Conservation (phyloP, 2,329 filamentous ascomycete genomes). For the Scytalidium lignicola region DNA sequence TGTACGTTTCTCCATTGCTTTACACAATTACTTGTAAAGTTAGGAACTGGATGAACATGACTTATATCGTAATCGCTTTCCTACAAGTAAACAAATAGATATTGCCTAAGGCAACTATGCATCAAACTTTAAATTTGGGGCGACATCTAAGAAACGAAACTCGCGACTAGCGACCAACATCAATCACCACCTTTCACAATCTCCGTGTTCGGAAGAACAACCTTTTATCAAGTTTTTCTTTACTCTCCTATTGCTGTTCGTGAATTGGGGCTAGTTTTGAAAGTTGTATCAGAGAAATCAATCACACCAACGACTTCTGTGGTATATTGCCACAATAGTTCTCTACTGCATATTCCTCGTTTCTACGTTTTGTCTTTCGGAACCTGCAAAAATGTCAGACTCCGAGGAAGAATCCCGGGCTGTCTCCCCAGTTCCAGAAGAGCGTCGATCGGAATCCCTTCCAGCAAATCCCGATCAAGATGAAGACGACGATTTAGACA, state of each 20-base stretch:
- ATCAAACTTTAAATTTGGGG: not conserved
- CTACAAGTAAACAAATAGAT: slow-evolving; percentile 6
- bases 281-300: no score
- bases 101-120: not conserved
- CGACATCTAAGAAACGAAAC: not conserved
- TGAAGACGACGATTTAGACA: slow-evolving; percentile 37
- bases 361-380: not conserved
- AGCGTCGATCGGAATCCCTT: slow-evolving; percentile 15
- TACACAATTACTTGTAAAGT: slow-evolving; percentile 15
- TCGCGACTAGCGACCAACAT: not conserved
- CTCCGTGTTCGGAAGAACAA: not conserved
- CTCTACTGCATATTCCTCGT: no score
- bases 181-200: no score
- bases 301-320: not conserved
- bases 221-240: not conserved
- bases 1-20: slow-evolving; percentile 47
- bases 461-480: slow-evolving; percentile 22
- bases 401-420: slow-evolving; percentile 16
- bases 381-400: slow-evolving; percentile 21
- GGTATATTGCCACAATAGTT: no score
- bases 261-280: no score
- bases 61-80: not conserved
- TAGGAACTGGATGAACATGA: not conserved
- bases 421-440: slow-evolving; percentile 17
- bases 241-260: no score